A percentile compares a stretch with the other conserved stretches of the same genome.
Evolutionary conservation across 371 early-diverging fungal species (phyloP).

Genomic region (Choanephora cucurbitarum): DNA sequence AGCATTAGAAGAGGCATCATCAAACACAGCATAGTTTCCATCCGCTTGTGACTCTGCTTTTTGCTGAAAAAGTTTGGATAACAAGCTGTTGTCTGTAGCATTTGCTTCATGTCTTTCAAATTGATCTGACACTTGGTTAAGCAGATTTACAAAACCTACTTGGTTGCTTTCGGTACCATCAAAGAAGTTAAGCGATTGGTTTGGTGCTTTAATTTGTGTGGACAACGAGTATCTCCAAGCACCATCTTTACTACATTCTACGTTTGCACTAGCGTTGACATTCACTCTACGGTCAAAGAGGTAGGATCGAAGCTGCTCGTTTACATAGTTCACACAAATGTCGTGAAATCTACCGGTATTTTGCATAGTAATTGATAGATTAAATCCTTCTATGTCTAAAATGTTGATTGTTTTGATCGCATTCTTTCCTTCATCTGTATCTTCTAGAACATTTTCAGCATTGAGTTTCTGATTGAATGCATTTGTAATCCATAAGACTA

Average conservation of each 20-base stretch:
- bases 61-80: constrained; percentile 30
- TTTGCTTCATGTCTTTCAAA: constrained; percentile 42
- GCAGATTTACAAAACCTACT: constrained; percentile 23
- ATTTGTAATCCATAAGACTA: constrained; percentile 80
- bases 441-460: constrained; percentile 39
- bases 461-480: constrained; percentile 70
- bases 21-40: constrained; percentile 20
- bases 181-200: constrained; percentile 9
- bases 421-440: too few species aligned
- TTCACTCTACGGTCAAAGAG: constrained; percentile 10
- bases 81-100: constrained; percentile 43
- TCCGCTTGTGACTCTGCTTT: constrained; percentile 17
- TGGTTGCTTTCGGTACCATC: constrained; percentile 21
- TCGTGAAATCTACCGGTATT: constrained; percentile 63
- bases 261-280: constrained; percentile 12
- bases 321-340: constrained; percentile 82
- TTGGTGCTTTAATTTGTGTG: not conserved
- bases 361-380: constrained; percentile 11
- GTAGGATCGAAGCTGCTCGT: constrained; percentile 78
- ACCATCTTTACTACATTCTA: constrained; percentile 9
- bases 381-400: constrained; percentile 74
- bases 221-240: constrained; percentile 13
- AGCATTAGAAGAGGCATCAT: constrained; percentile 29
- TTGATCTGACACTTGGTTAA: constrained; percentile 36
- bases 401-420: constrained; percentile 67